Evolutionary conservation across 129 eudicot species (phyloP), one percentile per base, ranked within the genome.

Genomic region (Solidago caesia): DNA sequence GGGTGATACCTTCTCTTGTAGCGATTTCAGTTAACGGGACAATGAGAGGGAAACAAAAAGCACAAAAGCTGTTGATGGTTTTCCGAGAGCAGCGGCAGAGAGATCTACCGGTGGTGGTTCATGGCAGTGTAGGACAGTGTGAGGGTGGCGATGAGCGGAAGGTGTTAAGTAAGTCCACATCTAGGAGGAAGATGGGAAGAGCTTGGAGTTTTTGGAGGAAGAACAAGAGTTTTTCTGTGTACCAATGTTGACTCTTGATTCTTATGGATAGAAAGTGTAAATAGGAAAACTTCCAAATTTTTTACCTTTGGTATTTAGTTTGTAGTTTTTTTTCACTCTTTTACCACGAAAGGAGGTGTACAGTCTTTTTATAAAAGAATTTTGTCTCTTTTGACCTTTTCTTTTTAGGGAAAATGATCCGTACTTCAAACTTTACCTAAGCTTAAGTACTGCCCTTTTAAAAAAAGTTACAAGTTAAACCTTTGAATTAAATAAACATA

Each of bases 1-100:
- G 99, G 70, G 99, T 91, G 47, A 95, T 95, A 51, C 99, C 99
- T 27, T 89, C 99, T 4, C 75, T 95, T 64, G 99, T 95, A 27
- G 85, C 99, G 44, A 81, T 95, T 29, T 91, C 97, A 7, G 99
- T 95, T 42, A 95, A 87, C 45, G 99, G 99, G 71, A 91, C 97
- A 8, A 81, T 84, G 84, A 76, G 96, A 84, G 96, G 97, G 72
- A 83, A 85, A 67, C 97, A 95, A 69, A 95, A 95, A 73, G 92
- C 99, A 27, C 97, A 95, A 70, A 95, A 91, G 81, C 86, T 95
- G 49, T 73, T 95, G 80, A 91, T 89, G 97, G 72, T 95, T 73
- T 95, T 95, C 75, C 67, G 99, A 2, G 96, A 95, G 84, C 97
- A 91, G 81, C 73, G 99, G 66, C 99, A 95, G 75, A 86, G 92